A percentile compares a stretch with the other conserved stretches of the same genome.
These are phyloP conservation scores for Trichosporon faecale DNA, from an alignment of 1,284 basidiomycete species.

Conservation along the genomic window DNA sequence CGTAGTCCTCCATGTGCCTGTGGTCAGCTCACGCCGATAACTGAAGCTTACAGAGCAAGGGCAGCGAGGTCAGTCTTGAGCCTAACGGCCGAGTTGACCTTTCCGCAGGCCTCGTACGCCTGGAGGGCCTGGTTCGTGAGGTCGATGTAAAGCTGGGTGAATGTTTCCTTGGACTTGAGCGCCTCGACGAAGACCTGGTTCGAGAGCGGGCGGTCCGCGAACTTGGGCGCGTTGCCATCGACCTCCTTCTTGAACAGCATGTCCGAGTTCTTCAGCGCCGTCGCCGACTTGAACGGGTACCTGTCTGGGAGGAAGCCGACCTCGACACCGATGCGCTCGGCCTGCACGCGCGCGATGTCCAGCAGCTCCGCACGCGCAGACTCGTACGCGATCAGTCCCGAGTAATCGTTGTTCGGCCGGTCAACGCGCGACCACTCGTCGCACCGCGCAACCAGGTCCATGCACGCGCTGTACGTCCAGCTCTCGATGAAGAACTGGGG, in stretches of 20 bases:
- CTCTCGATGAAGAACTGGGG: constrained; percentile 80
- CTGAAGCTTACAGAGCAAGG: constrained; percentile 68
- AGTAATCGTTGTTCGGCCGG: constrained; percentile 55
- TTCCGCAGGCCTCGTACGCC: constrained; percentile 72
- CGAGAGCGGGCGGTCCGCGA: constrained; percentile 55
- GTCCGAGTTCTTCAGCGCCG: constrained; percentile 12
- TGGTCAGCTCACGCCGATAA: background rate
- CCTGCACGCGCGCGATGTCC: constrained; percentile 48
- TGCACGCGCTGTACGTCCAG: constrained; percentile 88
- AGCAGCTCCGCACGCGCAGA: constrained; percentile 46
- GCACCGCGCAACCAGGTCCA: constrained; percentile 80
- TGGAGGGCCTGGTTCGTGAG: constrained; percentile 77
- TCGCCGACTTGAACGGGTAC: constrained; percentile 39
- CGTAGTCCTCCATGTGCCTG: constrained; percentile 34
- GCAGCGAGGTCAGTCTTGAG: constrained; percentile 79
- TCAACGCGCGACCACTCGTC: constrained; percentile 64
- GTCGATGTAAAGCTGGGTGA: constrained; percentile 69
- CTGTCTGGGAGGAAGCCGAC: constrained; percentile 39
- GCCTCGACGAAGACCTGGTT: constrained; percentile 65
- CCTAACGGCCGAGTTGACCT: constrained; percentile 77
- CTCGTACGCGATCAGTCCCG: constrained; percentile 57
- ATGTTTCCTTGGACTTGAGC: constrained; percentile 60
- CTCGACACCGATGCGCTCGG: constrained; percentile 46
- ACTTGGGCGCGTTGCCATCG: background rate
- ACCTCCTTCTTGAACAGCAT: background rate